Percentiles rank a stretch among this genome's conserved stretches.
Evolutionary conservation across 139 green algal species (phyloP).

Genomic region (Picochlorum sp.): DNA sequence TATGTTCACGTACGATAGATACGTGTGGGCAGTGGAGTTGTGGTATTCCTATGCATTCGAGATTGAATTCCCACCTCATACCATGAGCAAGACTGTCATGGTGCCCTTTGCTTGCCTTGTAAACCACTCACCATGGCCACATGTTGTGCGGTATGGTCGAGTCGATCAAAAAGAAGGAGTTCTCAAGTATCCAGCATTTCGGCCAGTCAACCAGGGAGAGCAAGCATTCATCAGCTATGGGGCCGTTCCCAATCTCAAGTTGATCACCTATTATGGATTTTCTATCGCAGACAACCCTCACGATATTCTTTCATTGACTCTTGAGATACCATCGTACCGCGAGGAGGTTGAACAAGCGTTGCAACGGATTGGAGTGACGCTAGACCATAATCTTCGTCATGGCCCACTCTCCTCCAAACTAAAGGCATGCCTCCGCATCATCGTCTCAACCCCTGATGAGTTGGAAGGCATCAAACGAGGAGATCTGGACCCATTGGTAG

Average conservation of each 20-base stretch:
- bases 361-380: conserved; percentile 5
- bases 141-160: conserved; percentile 56
- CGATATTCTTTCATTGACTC: conserved; percentile 33
- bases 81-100: conserved; percentile 37
- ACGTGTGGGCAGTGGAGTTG: conserved; percentile 62
- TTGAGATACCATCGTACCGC: conserved; percentile 11
- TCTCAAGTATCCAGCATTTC: conserved; percentile 43
- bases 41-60: conserved; percentile 41
- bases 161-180: conserved; percentile 24
- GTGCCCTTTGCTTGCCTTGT: conserved; percentile 54
- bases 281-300: conserved; percentile 42
- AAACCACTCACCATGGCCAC: conserved; percentile 61
- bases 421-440: conserved; percentile 22
- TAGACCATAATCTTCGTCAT: conserved; percentile 32
- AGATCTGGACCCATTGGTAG: background rate
- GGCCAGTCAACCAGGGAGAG: conserved; percentile 29
- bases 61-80: conserved; percentile 15
- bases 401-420: conserved; percentile 19
- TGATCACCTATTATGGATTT: conserved; percentile 51
- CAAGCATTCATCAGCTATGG: conserved; percentile 64
- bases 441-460: conserved; percentile 17
- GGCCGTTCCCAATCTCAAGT: conserved; percentile 53
- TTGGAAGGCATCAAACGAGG: conserved; percentile 4
- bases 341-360: background rate
- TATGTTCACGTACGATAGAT: conserved; percentile 45